These are phyloP conservation scores for Trypanosomatidae sp. DNA, from an alignment of 208 protist genomes.

Conservation along the genomic window DNA sequence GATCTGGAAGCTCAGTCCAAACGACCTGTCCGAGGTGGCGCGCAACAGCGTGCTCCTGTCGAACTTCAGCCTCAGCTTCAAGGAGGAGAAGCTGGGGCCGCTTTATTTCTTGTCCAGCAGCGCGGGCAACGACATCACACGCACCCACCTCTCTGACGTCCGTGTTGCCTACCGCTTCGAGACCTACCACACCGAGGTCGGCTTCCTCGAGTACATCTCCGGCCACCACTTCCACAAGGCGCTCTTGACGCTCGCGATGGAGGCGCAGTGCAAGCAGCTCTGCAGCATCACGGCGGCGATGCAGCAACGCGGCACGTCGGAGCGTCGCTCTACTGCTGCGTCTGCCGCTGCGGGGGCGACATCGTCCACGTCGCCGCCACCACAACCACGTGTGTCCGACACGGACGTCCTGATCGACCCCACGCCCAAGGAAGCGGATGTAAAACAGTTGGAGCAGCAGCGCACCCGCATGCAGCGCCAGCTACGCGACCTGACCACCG, in stretches of 20 bases:
- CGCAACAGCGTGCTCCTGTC: conserved; percentile 88
- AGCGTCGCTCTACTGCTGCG: no score
- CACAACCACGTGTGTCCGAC: no score
- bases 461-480: conserved; percentile 67
- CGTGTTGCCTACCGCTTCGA: conserved; percentile 92
- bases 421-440: conserved; percentile 65
- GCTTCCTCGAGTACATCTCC: conserved; percentile 80
- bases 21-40: conserved; percentile 93
- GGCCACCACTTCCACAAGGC: conserved; percentile 78
- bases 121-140: conserved; percentile 76
- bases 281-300: no score
- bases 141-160: conserved; percentile 86
- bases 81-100: conserved; percentile 83
- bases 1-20: conserved; percentile 91
- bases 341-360: no score
- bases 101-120: conserved; percentile 89
- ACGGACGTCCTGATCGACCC: conserved; percentile 72
- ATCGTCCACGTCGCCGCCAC: no score
- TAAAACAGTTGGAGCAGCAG: conserved; percentile 58
- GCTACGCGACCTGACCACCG: conserved; percentile 54
- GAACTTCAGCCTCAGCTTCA: conserved; percentile 82
- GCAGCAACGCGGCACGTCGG: no score
- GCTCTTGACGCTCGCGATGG: conserved; percentile 67
- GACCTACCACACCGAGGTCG: conserved; percentile 88
- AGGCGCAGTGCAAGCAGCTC: conserved; percentile 44